Evolutionary conservation across 2,329 filamentous ascomycete genomes (phyloP).

Genomic region (Clonostachys solani): DNA sequence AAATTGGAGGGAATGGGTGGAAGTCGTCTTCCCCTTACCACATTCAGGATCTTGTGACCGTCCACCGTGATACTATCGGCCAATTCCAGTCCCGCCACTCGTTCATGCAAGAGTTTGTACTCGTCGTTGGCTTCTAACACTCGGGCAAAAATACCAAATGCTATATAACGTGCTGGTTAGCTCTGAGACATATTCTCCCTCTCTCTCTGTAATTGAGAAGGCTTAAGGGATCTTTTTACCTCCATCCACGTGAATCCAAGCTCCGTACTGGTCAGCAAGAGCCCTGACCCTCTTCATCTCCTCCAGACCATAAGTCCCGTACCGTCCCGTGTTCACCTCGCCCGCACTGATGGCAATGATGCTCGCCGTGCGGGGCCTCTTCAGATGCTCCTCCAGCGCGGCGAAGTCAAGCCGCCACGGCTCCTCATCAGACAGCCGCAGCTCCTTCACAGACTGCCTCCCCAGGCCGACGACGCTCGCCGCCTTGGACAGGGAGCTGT

Average conservation of each 20-base stretch:
- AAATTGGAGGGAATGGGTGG: too few species aligned
- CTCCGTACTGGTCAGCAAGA: slow-evolving; percentile 67
- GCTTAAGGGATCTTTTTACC: slow-evolving; percentile 31
- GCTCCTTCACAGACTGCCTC: slow-evolving; percentile 58
- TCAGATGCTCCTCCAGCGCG: slow-evolving; percentile 57
- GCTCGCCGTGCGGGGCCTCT: slow-evolving; percentile 48
- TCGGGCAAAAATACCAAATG: slow-evolving; percentile 81
- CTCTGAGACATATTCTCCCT: not conserved
- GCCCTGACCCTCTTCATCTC: slow-evolving; percentile 61
- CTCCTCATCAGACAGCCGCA: slow-evolving; percentile 45
- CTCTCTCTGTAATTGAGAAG: not conserved
- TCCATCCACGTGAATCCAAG: slow-evolving; percentile 89
- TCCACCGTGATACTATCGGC: slow-evolving; percentile 87
- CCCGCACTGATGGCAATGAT: slow-evolving; percentile 80
- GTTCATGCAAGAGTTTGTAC: slow-evolving; percentile 47
- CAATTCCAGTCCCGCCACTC: slow-evolving; percentile 64
- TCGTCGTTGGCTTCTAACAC: slow-evolving; percentile 52
- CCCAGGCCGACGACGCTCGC: slow-evolving; percentile 80
- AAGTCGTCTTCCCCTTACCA: slow-evolving; percentile 42
- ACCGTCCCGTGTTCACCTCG: slow-evolving; percentile 87
- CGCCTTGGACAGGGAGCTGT: slow-evolving; percentile 82
- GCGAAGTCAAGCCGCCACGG: slow-evolving; percentile 69
- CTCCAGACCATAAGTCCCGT: slow-evolving; percentile 54
- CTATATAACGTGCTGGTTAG: slow-evolving; percentile 25
- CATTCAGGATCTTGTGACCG: slow-evolving; percentile 88